These are phyloP conservation scores for Aspergillus quadrilineatus DNA, from an alignment of 2,329 filamentous ascomycete genomes.

Conservation along the genomic window DNA sequence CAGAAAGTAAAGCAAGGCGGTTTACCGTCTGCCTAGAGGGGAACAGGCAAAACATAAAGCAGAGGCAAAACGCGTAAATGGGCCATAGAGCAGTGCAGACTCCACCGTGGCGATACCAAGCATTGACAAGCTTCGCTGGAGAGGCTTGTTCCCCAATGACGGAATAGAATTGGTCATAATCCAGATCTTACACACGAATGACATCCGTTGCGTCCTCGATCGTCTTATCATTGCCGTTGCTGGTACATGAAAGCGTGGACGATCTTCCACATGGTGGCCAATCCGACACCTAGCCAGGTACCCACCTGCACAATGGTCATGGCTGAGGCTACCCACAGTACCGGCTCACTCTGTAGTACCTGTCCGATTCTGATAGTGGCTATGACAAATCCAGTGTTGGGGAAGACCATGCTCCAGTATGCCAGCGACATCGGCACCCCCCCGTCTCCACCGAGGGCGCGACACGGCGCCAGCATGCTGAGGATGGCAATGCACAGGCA, in stretches of 20 bases:
- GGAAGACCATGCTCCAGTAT: neutral
- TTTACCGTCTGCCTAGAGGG: no score
- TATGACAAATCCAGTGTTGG: conserved; percentile 25
- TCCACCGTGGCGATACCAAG: neutral
- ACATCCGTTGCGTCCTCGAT: neutral
- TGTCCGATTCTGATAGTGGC: conserved; percentile 43
- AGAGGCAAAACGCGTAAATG: neutral
- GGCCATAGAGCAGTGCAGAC: no score
- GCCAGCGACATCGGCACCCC: neutral
- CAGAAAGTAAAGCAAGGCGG: no score
- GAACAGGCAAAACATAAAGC: no score
- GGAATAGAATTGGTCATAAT: neutral
- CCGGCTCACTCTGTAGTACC: conserved; percentile 34
- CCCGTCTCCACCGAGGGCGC: neutral
- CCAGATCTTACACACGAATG: neutral
- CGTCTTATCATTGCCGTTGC: neutral
- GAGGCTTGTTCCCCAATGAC: neutral
- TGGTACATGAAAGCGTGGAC: neutral
- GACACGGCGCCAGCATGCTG: neutral
- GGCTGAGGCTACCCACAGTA: conserved; percentile 22
- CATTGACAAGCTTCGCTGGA: neutral
- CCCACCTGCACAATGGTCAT: conserved; percentile 16
- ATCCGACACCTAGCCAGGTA: conserved; percentile 4
- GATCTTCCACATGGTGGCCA: conserved; percentile 44
- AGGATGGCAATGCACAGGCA: neutral